phyloP scores from a whole-genome alignment of 2,329 filamentous ascomycete genomes.

The Penicillium janthinellum region DNA sequence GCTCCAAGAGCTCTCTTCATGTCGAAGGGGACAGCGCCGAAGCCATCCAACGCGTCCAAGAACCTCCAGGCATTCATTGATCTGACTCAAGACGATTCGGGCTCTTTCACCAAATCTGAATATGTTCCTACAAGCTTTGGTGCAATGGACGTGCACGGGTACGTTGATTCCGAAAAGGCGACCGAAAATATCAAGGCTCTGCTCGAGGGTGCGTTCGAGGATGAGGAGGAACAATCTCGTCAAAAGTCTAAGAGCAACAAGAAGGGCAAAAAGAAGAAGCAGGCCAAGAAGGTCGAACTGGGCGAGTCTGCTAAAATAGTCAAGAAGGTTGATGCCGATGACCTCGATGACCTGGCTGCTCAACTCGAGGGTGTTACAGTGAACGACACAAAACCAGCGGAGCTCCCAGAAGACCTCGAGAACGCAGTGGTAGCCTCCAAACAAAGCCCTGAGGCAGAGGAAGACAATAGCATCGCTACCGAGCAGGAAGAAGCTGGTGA shows the following conservation, averaged over 20 bases:
- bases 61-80: constrained; percentile 53
- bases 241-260: constrained; percentile 42
- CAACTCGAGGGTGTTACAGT: constrained; percentile 48
- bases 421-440: constrained; percentile 52
- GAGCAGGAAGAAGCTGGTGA: constrained; percentile 42
- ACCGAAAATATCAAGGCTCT: constrained; percentile 56
- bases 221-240: constrained; percentile 44
- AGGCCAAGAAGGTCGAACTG: constrained; percentile 6
- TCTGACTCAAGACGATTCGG: constrained; percentile 47
- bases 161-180: constrained; percentile 52
- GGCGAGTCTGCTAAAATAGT: constrained; percentile 1
- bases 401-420: constrained; percentile 38
- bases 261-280: constrained; percentile 26
- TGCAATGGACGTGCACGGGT: constrained; percentile 56
- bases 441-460: constrained; percentile 58
- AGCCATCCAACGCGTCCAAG: constrained; percentile 45
- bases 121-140: constrained; percentile 52
- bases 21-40: constrained; percentile 47
- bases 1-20: constrained; percentile 57
- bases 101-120: constrained; percentile 38
- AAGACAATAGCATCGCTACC: constrained; percentile 52
- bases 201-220: constrained; percentile 54
- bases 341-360: constrained; percentile 47
- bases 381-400: constrained; percentile 27
- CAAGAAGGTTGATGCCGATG: constrained; percentile 30